phyloP scores from a whole-genome alignment of 441 rosid genomes.

The Eruca vesicaria region DNA sequence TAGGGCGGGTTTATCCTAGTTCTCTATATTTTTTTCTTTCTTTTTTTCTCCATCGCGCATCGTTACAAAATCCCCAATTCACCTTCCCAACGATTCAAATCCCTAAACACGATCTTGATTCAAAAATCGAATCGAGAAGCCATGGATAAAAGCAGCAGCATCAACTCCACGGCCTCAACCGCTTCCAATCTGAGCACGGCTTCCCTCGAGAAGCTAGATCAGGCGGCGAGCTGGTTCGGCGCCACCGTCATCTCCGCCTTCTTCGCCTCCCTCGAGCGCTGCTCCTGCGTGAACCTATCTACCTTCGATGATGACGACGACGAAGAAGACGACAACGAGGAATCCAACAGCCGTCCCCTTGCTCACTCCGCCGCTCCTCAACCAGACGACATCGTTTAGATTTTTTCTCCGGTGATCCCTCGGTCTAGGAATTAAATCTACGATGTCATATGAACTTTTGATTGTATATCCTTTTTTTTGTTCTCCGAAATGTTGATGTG shows the following conservation, averaged over 20 bases:
- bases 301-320: slow-evolving; percentile 70
- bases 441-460: slow-evolving; percentile 20
- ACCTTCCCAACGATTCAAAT: neutral
- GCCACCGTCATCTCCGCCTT: slow-evolving; percentile 78
- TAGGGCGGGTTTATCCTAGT: neutral
- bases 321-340: slow-evolving; percentile 59
- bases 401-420: slow-evolving; percentile 11
- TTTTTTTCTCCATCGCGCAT: neutral
- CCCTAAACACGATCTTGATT: slow-evolving; percentile 11
- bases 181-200: slow-evolving; percentile 49
- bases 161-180: slow-evolving; percentile 29
- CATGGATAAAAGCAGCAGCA: slow-evolving; percentile 40
- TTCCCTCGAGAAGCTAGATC: slow-evolving; percentile 76
- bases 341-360: slow-evolving; percentile 61
- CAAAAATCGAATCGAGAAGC: neutral
- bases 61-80: slow-evolving; percentile 6
- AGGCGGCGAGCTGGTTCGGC: slow-evolving; percentile 83
- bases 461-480: neutral
- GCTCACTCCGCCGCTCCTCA: slow-evolving; percentile 46
- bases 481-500: neutral
- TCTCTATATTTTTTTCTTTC: neutral
- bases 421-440: slow-evolving; percentile 5
- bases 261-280: slow-evolving; percentile 89
- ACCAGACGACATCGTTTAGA: slow-evolving; percentile 34
- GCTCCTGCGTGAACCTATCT: slow-evolving; percentile 85